Evolutionary conservation across 1,284 basidiomycete species (phyloP).

Genomic region (Ceratorhiza oryzae-sativae): DNA sequence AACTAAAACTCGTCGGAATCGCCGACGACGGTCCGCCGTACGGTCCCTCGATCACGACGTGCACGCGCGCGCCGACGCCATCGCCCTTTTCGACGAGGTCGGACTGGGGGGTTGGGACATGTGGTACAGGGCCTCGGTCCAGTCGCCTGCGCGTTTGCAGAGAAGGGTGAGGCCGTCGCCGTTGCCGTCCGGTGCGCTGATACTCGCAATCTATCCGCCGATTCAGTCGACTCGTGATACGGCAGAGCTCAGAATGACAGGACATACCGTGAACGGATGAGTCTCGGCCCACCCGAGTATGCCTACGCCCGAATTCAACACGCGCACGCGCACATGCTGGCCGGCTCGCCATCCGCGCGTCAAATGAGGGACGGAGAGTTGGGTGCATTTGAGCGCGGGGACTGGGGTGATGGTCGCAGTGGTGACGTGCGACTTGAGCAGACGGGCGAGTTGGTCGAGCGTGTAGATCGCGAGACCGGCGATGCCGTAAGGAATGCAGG

Average conservation of each 20-base stretch:
- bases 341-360: slow-evolving; percentile 43
- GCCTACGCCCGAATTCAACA: slow-evolving; percentile 38
- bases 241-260: background rate
- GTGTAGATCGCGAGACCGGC: slow-evolving; percentile 38
- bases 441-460: slow-evolving; percentile 39
- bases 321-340: slow-evolving; percentile 43
- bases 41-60: slow-evolving; percentile 43
- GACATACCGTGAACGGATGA: slow-evolving; percentile 42
- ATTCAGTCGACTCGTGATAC: background rate
- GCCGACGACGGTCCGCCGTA: slow-evolving; percentile 42
- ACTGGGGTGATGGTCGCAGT: slow-evolving; percentile 38
- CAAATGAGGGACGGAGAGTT: slow-evolving; percentile 39
- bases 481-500: slow-evolving; percentile 38
- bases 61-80: slow-evolving; percentile 38
- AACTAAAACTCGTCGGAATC: slow-evolving; percentile 41
- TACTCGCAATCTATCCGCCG: slow-evolving; percentile 36
- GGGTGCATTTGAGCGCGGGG: slow-evolving; percentile 40
- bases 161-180: slow-evolving; percentile 42
- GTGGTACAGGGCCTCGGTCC: slow-evolving; percentile 29
- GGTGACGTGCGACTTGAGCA: slow-evolving; percentile 37
- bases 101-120: slow-evolving; percentile 20
- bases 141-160: slow-evolving; percentile 39
- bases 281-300: slow-evolving; percentile 20
- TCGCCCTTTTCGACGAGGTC: background rate
- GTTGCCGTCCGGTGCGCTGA: slow-evolving; percentile 20